Evolutionary conservation across 768 basidiomycete genomes (phyloP).

Genomic region (Terana coerulea): DNA sequence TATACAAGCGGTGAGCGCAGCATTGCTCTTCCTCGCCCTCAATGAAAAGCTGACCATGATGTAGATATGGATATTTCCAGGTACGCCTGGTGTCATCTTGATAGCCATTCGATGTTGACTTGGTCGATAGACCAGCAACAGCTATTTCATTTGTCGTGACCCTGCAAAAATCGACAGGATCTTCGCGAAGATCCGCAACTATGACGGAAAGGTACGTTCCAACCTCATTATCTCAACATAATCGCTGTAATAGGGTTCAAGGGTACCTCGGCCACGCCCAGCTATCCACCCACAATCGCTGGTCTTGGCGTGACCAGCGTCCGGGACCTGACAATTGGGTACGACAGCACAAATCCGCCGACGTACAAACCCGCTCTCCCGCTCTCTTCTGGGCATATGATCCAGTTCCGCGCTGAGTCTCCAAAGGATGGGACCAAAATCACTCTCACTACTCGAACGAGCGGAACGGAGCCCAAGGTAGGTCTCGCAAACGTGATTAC

Average conservation of each 20-base stretch:
- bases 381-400: conserved; percentile 81
- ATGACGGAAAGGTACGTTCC: conserved; percentile 35
- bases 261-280: conserved; percentile 25
- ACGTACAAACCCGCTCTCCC: conserved; percentile 58
- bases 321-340: conserved; percentile 73
- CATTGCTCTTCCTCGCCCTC: neutral
- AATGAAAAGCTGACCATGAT: neutral
- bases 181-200: conserved; percentile 63
- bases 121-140: conserved; percentile 69
- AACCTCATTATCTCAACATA: conserved; percentile 6
- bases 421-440: conserved; percentile 42
- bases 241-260: too few species aligned
- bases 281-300: conserved; percentile 61
- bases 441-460: conserved; percentile 73
- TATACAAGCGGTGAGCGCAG: conserved; percentile 55
- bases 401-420: conserved; percentile 64
- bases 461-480: conserved; percentile 90
- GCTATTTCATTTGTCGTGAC: conserved; percentile 76
- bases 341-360: conserved; percentile 73
- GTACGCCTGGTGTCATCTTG: conserved; percentile 32
- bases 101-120: too few species aligned
- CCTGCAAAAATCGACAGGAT: conserved; percentile 62
- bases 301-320: conserved; percentile 58
- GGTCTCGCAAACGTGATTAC: neutral
- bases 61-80: conserved; percentile 77